Evolutionary conservation across 208 protist genomes (phyloP).

Genomic region (Phytomonas sp.): DNA sequence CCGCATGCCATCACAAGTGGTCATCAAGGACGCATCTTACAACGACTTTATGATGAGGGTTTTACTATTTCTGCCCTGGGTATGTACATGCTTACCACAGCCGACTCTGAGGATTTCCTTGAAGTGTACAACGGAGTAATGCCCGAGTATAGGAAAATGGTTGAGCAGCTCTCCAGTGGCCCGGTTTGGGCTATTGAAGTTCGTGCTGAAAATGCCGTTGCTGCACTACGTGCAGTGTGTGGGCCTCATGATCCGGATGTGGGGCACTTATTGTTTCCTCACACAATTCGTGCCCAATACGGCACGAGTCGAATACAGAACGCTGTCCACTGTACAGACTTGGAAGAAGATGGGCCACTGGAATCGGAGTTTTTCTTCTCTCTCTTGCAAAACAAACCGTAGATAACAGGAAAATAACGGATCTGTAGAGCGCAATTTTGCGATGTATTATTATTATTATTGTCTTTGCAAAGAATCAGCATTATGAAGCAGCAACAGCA

Average conservation of each 20-base stretch:
- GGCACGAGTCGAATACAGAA: conserved; percentile 85
- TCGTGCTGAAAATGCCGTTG: conserved; percentile 77
- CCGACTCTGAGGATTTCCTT: conserved; percentile 93
- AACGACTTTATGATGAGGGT: conserved; percentile 84
- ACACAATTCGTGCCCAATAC: conserved; percentile 90
- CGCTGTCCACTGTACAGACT: conserved; percentile 94
- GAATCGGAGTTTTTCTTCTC: conserved; percentile 94
- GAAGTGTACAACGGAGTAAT: conserved; percentile 96
- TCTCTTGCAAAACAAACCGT: conserved; percentile 69
- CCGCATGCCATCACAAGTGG: conserved; percentile 91
- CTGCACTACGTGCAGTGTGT: conserved; percentile 76
- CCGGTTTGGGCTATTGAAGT: conserved; percentile 87
- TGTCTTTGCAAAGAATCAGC: not conserved
- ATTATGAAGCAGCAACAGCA: not conserved
- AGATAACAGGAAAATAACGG: conserved; percentile 3
- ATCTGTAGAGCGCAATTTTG: not conserved
- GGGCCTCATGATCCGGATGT: conserved; percentile 89
- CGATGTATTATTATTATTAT: conserved; percentile 7
- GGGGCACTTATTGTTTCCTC: conserved; percentile 85
- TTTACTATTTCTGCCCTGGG: conserved; percentile 91
- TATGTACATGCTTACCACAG: conserved; percentile 80
- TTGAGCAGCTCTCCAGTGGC: conserved; percentile 88
- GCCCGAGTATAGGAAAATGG: conserved; percentile 90
- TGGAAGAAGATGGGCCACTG: conserved; percentile 93
- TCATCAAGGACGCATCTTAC: conserved; percentile 83